phyloP scores from a whole-genome alignment of 345 rosid species.

The Linum usitatissimum region DNA sequence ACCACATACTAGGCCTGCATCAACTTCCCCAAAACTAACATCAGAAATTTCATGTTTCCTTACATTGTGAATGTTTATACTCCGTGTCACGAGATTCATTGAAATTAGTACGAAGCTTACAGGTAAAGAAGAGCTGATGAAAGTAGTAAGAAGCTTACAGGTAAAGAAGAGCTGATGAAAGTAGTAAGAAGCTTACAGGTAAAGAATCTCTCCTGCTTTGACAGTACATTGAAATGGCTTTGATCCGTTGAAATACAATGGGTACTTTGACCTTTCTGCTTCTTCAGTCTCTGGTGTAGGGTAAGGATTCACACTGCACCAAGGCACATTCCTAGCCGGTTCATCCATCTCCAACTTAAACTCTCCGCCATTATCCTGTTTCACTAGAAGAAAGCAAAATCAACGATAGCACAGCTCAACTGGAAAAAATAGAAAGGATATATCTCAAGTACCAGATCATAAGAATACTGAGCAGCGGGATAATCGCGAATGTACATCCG shows the following conservation, averaged over 20 bases:
- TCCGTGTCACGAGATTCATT: background rate
- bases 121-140: background rate
- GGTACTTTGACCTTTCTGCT: slow-evolving; percentile 43
- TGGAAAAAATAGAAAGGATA: background rate
- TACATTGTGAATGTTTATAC: background rate
- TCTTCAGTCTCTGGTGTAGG: slow-evolving; percentile 38
- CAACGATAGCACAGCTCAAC: background rate
- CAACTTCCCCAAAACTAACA: background rate
- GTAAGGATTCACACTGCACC: slow-evolving; percentile 78
- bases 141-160: no score
- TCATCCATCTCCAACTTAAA: slow-evolving; percentile 55
- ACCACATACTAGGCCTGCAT: slow-evolving; percentile 97
- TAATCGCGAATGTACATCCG: slow-evolving; percentile 58
- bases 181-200: slow-evolving; percentile 47
- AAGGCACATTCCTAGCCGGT: slow-evolving; percentile 52
- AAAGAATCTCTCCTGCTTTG: slow-evolving; percentile 76
- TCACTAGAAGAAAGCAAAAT: background rate
- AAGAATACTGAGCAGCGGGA: slow-evolving; percentile 58
- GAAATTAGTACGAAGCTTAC: no score
- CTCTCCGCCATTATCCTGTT: slow-evolving; percentile 35
- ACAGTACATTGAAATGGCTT: slow-evolving; percentile 61
- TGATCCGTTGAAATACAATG: slow-evolving; percentile 66
- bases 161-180: background rate
- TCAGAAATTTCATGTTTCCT: background rate
- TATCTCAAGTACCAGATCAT: slow-evolving; percentile 19